Evolutionary conservation across 176 grass and related monocot genomes (phyloP), one percentile per base, ranked within the genome.

Genomic region (Eragrostis nindensis): DNA sequence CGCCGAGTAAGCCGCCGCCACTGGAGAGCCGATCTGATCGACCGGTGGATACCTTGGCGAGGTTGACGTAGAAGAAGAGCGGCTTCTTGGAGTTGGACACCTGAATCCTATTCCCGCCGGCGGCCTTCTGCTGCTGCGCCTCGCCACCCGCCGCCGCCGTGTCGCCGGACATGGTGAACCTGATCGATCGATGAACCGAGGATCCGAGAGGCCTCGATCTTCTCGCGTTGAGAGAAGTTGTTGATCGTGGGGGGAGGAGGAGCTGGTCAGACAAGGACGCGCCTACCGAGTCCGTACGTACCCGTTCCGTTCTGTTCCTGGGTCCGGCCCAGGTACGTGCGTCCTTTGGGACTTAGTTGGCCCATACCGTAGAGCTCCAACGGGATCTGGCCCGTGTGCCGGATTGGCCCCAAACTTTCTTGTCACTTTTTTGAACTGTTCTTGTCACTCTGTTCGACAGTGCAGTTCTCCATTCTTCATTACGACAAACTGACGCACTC

Each of bases 21-120:
- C 0, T 6, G 52, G 1, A 59, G n/a, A 59, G 18, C 53, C 19
- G 55, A 55, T 9, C 19, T 12, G 10, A 65, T 2, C 4, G 8
- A 17, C 15, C 8, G 63, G 7, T 7, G 11, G 6, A 78, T 75
- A 93, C 94, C 94, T 97, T 97, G 59, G 94, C 88, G 68, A 97
- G 90, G 57, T 93, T 97, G 80, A 97, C 90, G 70, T 97, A 93
- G 83, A 97, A 97, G 90, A 93, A 97, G 30, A 93, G 85, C 17
- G 93, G 94, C 44, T 89, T 93, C 90, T 93, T 97, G 62, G 90
- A 85, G 41, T 84, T 91, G 71, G 90, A 97, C 40, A 97, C 94
- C 80, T 93, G 90, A 83, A 97, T 93, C 68, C 94, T 61, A 67
- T 93, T 97, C 52, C 84, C 62, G 87, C 71, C 52, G 76, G 15